Conservation (phyloP, 2,329 filamentous ascomycete genomes). For the Karstenula rhodostoma region DNA sequence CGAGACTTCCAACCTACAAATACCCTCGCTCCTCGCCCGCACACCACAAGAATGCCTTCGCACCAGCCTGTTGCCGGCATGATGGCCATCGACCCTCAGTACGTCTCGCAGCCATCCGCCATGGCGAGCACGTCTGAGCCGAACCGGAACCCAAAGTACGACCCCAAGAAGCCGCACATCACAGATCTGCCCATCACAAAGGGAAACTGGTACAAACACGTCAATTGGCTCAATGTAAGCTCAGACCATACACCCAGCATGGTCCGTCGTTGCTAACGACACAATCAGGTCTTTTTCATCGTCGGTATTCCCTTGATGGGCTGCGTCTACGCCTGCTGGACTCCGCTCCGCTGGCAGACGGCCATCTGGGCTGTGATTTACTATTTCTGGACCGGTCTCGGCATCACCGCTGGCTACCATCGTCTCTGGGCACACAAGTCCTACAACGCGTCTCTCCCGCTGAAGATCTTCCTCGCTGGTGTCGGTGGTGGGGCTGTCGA, state of each 20-base stretch:
- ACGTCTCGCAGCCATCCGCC: slow-evolving; percentile 53
- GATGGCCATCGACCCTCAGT: slow-evolving; percentile 59
- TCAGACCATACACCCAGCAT: background rate
- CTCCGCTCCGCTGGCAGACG: slow-evolving; percentile 77
- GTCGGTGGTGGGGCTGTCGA: slow-evolving; percentile 60
- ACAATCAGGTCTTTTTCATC: slow-evolving; percentile 79
- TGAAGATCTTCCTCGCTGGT: slow-evolving; percentile 58
- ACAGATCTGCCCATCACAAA: slow-evolving; percentile 81
- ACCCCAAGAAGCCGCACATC: slow-evolving; percentile 82
- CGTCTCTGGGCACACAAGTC: slow-evolving; percentile 73
- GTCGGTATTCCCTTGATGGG: slow-evolving; percentile 79
- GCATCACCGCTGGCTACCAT: slow-evolving; percentile 68
- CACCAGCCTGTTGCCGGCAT: slow-evolving; percentile 59
- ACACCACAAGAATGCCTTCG: slow-evolving; percentile 56
- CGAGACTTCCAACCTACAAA: slow-evolving; percentile 14
- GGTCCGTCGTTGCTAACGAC: slow-evolving; percentile 23
- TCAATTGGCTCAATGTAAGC: slow-evolving; percentile 90
- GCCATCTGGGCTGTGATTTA: slow-evolving; percentile 77
- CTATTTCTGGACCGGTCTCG: slow-evolving; percentile 85
- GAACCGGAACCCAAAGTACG: slow-evolving; percentile 61
- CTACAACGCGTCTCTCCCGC: slow-evolving; percentile 54
- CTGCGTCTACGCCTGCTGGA: slow-evolving; percentile 79
- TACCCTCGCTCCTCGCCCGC: slow-evolving; percentile 23
- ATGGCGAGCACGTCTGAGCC: slow-evolving; percentile 61
- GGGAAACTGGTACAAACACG: slow-evolving; percentile 88